Conservation (phyloP, 169 alveolate species). For the Amoebophrya sp. region DNA sequence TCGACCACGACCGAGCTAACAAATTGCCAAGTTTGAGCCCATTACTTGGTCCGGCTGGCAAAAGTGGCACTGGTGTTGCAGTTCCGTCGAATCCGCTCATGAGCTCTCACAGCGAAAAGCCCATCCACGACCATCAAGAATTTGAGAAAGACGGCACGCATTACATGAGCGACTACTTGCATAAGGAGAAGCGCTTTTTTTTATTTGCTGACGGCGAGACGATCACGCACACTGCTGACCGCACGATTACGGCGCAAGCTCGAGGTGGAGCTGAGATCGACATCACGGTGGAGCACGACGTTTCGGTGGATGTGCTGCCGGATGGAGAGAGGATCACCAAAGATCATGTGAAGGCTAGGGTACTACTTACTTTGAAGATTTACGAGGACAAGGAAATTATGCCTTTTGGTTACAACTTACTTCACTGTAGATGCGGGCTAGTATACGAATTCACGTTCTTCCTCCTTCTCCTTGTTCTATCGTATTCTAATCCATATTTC, state of each 20-base stretch:
- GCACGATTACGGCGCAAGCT: not conserved
- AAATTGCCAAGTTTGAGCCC: not conserved
- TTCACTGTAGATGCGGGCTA: too few relatives aligned
- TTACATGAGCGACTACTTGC: not conserved
- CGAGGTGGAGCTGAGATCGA: not conserved
- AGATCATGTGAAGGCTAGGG: not conserved
- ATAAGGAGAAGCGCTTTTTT: not conserved
- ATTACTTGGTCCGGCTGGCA: too few relatives aligned
- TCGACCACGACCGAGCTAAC: not conserved
- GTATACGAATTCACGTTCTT: too few relatives aligned
- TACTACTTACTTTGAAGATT: too few relatives aligned
- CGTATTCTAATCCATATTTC: too few relatives aligned
- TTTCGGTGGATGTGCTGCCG: not conserved
- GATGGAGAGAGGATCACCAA: slow-evolving; percentile 10
- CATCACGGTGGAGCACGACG: not conserved
- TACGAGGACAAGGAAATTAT: too few relatives aligned
- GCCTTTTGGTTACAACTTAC: too few relatives aligned
- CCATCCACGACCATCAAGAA: not conserved
- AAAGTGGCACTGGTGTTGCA: too few relatives aligned
- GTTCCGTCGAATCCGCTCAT: too few relatives aligned
- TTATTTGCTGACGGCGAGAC: not conserved
- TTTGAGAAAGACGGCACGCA: slow-evolving; percentile 18
- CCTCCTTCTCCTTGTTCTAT: too few relatives aligned
- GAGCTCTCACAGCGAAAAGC: too few relatives aligned
- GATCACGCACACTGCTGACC: not conserved